Conservation (phyloP, 164 flowering plant genomes). For the Paratinospora sagittata region DNA sequence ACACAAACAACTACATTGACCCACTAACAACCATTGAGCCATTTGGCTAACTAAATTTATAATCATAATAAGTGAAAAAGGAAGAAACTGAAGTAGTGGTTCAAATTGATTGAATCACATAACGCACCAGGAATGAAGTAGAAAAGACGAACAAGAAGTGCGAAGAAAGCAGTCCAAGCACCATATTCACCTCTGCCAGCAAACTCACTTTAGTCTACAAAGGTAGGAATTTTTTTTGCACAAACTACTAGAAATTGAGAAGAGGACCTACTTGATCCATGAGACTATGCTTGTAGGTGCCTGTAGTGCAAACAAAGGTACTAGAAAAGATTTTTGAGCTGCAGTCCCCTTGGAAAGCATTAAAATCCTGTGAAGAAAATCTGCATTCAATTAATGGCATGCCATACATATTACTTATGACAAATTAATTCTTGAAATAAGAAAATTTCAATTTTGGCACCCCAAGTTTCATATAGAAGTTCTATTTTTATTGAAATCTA, state of each 20-base stretch:
- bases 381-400: constrained; percentile 1
- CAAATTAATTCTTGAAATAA: neutral
- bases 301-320: constrained; percentile 74
- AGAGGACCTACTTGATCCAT: constrained; percentile 65
- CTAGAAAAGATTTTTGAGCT: constrained; percentile 66
- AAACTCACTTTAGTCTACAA: constrained; percentile 3
- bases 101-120: neutral
- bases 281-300: constrained; percentile 65
- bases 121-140: constrained; percentile 71
- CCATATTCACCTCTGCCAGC: constrained; percentile 83
- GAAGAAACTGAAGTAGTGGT: neutral
- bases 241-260: neutral
- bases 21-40: neutral
- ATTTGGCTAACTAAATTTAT: neutral
- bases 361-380: constrained; percentile 39
- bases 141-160: constrained; percentile 77
- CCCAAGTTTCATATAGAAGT: no score
- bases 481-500: neutral
- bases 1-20: no score
- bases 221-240: neutral
- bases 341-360: constrained; percentile 67
- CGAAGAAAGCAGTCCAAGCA: constrained; percentile 74
- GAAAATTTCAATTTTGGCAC: neutral
- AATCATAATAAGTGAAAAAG: neutral
- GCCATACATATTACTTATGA: neutral